These are phyloP conservation scores for Vaccinium corymbosum DNA, from an alignment of 148 eudicot species.

Conservation along the genomic window DNA sequence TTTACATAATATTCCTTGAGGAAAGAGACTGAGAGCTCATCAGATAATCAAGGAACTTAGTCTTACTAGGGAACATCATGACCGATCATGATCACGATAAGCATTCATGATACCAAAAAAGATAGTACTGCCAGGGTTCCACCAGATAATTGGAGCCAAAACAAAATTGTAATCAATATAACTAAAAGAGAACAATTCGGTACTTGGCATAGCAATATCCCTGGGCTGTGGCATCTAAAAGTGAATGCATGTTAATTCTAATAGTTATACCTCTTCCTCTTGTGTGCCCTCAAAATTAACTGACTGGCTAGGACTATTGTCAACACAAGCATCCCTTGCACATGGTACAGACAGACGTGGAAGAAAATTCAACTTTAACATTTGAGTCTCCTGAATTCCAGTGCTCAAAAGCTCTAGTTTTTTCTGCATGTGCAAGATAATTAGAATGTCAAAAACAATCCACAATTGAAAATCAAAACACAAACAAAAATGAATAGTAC, in stretches of 20 bases:
- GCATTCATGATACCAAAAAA: neutral
- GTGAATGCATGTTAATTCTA: neutral
- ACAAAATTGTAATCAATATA: neutral
- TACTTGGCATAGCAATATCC: conserved; percentile 5
- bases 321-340: conserved; percentile 26
- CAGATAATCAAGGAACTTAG: neutral
- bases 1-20: neutral
- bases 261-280: conserved; percentile 42
- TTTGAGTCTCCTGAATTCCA: conserved; percentile 51
- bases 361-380: conserved; percentile 36
- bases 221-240: neutral
- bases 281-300: conserved; percentile 22
- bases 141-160: neutral
- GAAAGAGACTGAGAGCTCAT: neutral
- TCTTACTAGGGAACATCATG: neutral
- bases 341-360: conserved; percentile 12
- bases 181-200: neutral
- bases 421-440: conserved; percentile 46
- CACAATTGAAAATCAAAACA: neutral
- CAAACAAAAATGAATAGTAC: conserved; percentile 33
- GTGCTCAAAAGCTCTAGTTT: conserved; percentile 42
- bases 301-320: conserved; percentile 19
- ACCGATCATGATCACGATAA: neutral
- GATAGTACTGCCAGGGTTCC: neutral
- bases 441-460: conserved; percentile 8